Conservation (phyloP, 805 yeast genomes). For the Sugiyamaella boreocaroliniensis region DNA sequence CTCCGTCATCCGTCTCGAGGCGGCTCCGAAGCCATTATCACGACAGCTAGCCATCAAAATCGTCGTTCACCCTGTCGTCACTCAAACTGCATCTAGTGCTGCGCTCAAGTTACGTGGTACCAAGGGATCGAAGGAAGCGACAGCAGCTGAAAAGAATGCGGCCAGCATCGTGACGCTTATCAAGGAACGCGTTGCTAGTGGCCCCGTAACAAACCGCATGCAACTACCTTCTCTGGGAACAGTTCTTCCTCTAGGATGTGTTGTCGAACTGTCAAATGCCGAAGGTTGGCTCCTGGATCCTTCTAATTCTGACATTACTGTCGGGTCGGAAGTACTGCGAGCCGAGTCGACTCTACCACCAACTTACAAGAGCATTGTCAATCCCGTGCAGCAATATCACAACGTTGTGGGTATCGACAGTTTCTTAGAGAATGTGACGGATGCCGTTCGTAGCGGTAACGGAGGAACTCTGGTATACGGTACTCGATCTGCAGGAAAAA, state of each 20-base stretch:
- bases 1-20: constrained; percentile 45
- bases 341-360: constrained; percentile 31
- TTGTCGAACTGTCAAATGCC: constrained; percentile 42
- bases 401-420: constrained; percentile 54
- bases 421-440: constrained; percentile 35
- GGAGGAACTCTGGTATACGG: constrained; percentile 65
- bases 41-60: constrained; percentile 33
- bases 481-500: constrained; percentile 75
- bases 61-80: constrained; percentile 49
- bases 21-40: constrained; percentile 34
- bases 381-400: background rate
- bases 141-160: constrained; percentile 20
- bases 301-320: background rate
- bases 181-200: constrained; percentile 12
- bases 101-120: constrained; percentile 12
- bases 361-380: background rate
- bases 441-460: constrained; percentile 39
- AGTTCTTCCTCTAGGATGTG: constrained; percentile 53
- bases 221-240: constrained; percentile 47
- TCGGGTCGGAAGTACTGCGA: constrained; percentile 31
- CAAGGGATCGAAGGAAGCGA: constrained; percentile 11
- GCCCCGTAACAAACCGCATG: constrained; percentile 39
- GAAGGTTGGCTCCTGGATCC: constrained; percentile 37
- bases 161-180: background rate
- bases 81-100: constrained; percentile 4